Evolutionary conservation across 805 yeast genomes (phyloP).

Genomic region (Monosporozyma unispora): DNA sequence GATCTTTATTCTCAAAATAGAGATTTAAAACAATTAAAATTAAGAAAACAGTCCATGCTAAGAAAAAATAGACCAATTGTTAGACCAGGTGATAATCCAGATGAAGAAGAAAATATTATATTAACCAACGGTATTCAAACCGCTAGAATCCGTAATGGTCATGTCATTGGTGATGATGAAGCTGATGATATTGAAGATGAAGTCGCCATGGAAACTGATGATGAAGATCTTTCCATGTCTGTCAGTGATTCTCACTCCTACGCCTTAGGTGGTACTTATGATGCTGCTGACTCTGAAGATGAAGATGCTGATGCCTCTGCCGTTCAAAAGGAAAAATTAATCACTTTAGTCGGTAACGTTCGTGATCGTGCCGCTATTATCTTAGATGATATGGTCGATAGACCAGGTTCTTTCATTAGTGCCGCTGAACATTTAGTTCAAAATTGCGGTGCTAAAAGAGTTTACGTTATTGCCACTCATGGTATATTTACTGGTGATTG

Average conservation of each 20-base stretch:
- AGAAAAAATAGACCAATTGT: conserved; percentile 37
- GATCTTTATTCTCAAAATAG: conserved; percentile 43
- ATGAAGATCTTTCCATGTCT: conserved; percentile 14
- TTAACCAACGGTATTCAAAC: conserved; percentile 80
- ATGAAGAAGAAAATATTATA: conserved; percentile 57
- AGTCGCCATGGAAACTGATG: conserved; percentile 26
- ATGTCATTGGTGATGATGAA: conserved; percentile 84
- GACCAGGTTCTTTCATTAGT: conserved; percentile 86
- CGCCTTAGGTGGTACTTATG: conserved; percentile 74
- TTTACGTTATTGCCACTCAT: conserved; percentile 88
- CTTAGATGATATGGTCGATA: conserved; percentile 94
- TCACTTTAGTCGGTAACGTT: conserved; percentile 95
- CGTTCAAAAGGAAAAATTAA: conserved; percentile 59
- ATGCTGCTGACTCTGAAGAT: conserved; percentile 71
- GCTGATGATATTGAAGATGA: conserved; percentile 25
- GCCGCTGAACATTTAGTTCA: conserved; percentile 96
- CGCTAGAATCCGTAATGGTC: conserved; percentile 93
- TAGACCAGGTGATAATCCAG: conserved; percentile 38
- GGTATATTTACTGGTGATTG: conserved; percentile 89
- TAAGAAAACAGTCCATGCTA: conserved; percentile 41
- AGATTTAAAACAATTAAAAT: conserved; percentile 28
- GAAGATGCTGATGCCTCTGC: conserved; percentile 53
- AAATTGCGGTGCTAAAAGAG: conserved; percentile 92
- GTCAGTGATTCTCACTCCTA: conserved; percentile 34
- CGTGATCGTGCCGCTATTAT: conserved; percentile 85